Evolutionary conservation across 1,284 basidiomycete genomes (phyloP).

Genomic region (Meripilus lineatus): DNA sequence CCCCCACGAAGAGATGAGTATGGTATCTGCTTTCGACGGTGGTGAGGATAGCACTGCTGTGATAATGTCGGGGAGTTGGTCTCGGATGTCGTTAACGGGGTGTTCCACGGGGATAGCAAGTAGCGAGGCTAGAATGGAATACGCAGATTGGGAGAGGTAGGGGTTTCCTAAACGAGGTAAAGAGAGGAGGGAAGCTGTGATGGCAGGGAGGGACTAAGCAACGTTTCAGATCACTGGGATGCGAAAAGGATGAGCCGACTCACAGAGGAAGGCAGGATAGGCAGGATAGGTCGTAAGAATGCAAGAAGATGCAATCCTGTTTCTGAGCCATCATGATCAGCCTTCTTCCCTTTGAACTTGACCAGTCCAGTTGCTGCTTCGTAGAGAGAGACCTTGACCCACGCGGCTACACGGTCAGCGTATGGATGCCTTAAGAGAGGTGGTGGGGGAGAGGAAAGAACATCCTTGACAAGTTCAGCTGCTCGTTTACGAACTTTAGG

Average conservation of each 20-base stretch:
- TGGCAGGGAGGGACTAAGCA: conserved; percentile 62
- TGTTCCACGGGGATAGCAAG: conserved; percentile 52
- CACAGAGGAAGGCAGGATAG: conserved; percentile 63
- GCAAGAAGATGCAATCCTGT: conserved; percentile 79
- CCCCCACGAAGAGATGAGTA: conserved; percentile 69
- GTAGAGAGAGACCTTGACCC: conserved; percentile 65
- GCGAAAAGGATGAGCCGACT: conserved; percentile 25
- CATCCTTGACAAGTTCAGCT: conserved; percentile 78
- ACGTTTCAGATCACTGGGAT: conserved; percentile 15
- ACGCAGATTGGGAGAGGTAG: conserved; percentile 81
- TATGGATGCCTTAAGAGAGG: conserved; percentile 85
- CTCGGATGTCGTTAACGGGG: conserved; percentile 40
- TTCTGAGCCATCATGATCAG: conserved; percentile 62
- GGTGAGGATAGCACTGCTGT: conserved; percentile 71
- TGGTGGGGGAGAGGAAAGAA: conserved; percentile 70
- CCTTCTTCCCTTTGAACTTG: conserved; percentile 58
- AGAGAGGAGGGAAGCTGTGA: conserved; percentile 67
- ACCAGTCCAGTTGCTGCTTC: conserved; percentile 62
- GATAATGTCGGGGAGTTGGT: conserved; percentile 66
- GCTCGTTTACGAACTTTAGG: conserved; percentile 95
- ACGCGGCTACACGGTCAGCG: conserved; percentile 73
- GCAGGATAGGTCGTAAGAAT: conserved; percentile 61
- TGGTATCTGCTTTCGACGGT: conserved; percentile 60
- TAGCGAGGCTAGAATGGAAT: conserved; percentile 75
- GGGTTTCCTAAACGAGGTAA: conserved; percentile 81